phyloP scores from a whole-genome alignment of 176 grass and related monocot species.

The Musa beccarii region DNA sequence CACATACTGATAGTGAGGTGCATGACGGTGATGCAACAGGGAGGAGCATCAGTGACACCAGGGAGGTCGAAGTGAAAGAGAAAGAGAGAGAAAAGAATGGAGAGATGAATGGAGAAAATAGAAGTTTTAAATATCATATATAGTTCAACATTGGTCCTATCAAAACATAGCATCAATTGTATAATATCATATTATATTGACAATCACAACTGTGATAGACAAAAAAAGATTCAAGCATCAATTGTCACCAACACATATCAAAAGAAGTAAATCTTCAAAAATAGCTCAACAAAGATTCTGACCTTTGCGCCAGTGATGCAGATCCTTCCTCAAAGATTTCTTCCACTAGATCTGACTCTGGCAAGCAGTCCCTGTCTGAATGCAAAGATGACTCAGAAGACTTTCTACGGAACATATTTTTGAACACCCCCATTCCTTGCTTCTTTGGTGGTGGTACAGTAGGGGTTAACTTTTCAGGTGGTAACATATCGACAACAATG shows the following conservation, averaged over 20 bases:
- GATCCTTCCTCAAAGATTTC: slow-evolving; percentile 97
- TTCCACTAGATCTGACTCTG: slow-evolving; percentile 73
- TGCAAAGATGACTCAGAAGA: slow-evolving; percentile 26
- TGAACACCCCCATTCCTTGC: slow-evolving; percentile 51
- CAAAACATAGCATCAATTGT: too few species aligned
- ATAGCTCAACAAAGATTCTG: neutral
- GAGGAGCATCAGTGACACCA: too few species aligned
- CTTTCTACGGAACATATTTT: slow-evolving; percentile 72
- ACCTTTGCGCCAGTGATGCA: slow-evolving; percentile 64
- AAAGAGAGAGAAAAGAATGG: too few species aligned
- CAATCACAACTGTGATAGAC: too few species aligned
- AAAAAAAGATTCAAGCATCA: neutral
- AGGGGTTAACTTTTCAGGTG: slow-evolving; percentile 54
- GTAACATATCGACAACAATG: slow-evolving; percentile 84
- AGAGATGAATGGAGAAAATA: too few species aligned
- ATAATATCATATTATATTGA: too few species aligned
- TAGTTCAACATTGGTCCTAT: too few species aligned
- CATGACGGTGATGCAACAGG: too few species aligned
- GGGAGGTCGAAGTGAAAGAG: too few species aligned
- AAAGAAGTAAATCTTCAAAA: neutral
- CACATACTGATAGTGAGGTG: too few species aligned
- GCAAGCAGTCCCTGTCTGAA: slow-evolving; percentile 34
- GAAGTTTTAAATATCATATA: too few species aligned
- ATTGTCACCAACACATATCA: neutral
- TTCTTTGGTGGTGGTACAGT: slow-evolving; percentile 36